Conservation (phyloP, 768 basidiomycete genomes). For the Pleurotus tuber-regium region DNA sequence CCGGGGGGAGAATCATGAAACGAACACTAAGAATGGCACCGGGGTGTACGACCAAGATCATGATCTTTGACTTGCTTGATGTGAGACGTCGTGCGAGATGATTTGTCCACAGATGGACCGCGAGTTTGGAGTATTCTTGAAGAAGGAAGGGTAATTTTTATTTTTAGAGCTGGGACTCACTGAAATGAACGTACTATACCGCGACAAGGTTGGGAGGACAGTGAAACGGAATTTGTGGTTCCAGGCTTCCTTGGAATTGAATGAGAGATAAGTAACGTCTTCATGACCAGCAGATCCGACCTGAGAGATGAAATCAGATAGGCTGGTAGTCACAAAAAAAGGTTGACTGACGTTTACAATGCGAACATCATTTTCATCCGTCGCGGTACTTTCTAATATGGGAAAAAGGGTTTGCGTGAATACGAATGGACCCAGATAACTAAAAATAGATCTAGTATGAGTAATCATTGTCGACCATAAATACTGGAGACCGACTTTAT, state of each 20-base stretch:
- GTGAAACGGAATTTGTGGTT: constrained; percentile 31
- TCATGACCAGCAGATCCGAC: constrained; percentile 29
- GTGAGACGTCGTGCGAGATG: constrained; percentile 20
- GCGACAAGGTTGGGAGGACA: constrained; percentile 16
- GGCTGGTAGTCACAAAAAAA: background rate
- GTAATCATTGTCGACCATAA: no score
- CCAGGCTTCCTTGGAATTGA: constrained; percentile 26
- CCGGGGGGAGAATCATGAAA: constrained; percentile 9
- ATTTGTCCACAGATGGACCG: constrained; percentile 21
- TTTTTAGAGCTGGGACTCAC: no score
- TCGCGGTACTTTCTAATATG: constrained; percentile 17
- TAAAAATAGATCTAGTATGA: constrained; percentile 5
- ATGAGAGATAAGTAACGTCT: constrained; percentile 11
- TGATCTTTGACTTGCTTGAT: constrained; percentile 22
- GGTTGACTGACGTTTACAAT: constrained; percentile 17
- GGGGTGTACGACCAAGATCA: constrained; percentile 40
- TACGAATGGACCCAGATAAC: constrained; percentile 20
- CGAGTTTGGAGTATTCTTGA: constrained; percentile 12
- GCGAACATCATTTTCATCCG: constrained; percentile 18
- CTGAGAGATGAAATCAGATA: constrained; percentile 17
- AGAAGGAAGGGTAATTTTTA: constrained; percentile 17
- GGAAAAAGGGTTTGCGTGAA: constrained; percentile 21
- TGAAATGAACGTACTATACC: constrained; percentile 30
- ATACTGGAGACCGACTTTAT: constrained; percentile 15
- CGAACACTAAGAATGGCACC: constrained; percentile 22